Base-by-base conservation (phyloP, 208 protist genomes). In the Wallacemonas sp. region DNA sequence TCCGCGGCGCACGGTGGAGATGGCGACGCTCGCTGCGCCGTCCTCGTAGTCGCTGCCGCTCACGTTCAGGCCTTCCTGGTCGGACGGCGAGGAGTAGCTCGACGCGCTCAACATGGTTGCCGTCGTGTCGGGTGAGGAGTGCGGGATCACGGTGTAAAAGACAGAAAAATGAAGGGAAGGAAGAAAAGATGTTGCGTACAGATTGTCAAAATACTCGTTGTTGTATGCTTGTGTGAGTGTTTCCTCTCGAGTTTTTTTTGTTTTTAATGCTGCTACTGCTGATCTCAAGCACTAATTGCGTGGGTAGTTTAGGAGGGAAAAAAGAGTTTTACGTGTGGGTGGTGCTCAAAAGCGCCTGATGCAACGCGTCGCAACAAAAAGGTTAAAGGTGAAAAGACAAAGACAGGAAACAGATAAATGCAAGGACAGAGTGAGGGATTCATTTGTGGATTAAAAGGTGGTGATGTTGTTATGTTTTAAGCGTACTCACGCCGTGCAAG, bases 101-200 rank as follows among this genome's bases (percentile, higher is more conserved):
- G 52, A 39, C n/a, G 22, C 3, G 72, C 70, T 78, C 32, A 78
- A 46, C 39, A 61, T 75, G 59, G 70, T 72, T 28, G 36, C 26
- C 11, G 20, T 45, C 36, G 26, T 67, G 26, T 8, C 7, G 23
- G 29, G 23, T n/a, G n/a, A n/a, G n/a, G n/a, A n/a, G n/a, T n/a
- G n/a, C n/a, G n/a, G n/a, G n/a, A n/a, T n/a, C n/a, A n/a, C 50
- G 31, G 23, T 36, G 42, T 7, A 32, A 62, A n/a, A 18, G 11
- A 41, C 8, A 62, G n/a, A 28, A 28, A 55, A 67, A 45, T 10
- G 23, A 0, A 29, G 26, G 29, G 28, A 57, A 67, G 28, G 8
- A 45, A 22, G 16, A 10, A 45, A 70, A 57, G 49, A 48, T 74
- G 45, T n/a, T n/a, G n/a, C n/a, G n/a, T n/a, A n/a, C n/a, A n/a